phyloP scores from a whole-genome alignment of 257 asterid species.

The Solanum megistacrolobum region DNA sequence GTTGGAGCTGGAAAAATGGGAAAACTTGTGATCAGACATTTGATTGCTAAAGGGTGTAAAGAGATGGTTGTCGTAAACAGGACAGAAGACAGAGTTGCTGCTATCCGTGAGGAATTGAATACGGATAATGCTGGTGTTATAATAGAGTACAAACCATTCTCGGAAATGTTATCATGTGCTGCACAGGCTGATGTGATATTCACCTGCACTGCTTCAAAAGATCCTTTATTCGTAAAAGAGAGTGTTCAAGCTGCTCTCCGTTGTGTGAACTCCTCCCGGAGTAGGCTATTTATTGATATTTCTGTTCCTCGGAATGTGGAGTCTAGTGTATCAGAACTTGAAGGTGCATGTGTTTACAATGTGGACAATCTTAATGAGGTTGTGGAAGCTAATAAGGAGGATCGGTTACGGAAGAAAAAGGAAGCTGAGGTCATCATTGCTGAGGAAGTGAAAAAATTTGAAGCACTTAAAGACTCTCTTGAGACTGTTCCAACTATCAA shows the following conservation, averaged over 20 bases:
- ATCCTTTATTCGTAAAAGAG: conserved; percentile 54
- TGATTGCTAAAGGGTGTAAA: conserved; percentile 65
- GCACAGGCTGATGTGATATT: conserved; percentile 72
- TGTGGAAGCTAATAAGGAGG: conserved; percentile 81
- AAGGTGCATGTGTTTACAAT: conserved; percentile 46
- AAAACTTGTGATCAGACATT: conserved; percentile 74
- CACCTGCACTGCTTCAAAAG: conserved; percentile 72
- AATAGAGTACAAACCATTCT: conserved; percentile 38
- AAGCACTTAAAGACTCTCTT: conserved; percentile 75
- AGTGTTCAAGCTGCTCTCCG: conserved; percentile 43
- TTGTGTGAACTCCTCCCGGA: conserved; percentile 19
- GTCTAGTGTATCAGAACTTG: conserved; percentile 52
- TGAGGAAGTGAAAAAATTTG: conserved; percentile 66
- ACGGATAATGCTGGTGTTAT: conserved; percentile 40
- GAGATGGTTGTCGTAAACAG: conserved; percentile 72
- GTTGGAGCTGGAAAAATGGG: conserved; percentile 98
- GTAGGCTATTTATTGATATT: conserved; percentile 65
- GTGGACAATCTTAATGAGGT: conserved; percentile 86
- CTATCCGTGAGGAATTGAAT: conserved; percentile 44
- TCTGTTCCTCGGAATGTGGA: conserved; percentile 89
- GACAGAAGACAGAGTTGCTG: conserved; percentile 60
- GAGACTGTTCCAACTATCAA: conserved; percentile 83
- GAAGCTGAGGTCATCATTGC: conserved; percentile 62
- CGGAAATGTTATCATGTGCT: conserved; percentile 46
- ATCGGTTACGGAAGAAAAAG: conserved; percentile 52